phyloP scores from a whole-genome alignment of 768 basidiomycete genomes.

The Mycena latifolia region DNA sequence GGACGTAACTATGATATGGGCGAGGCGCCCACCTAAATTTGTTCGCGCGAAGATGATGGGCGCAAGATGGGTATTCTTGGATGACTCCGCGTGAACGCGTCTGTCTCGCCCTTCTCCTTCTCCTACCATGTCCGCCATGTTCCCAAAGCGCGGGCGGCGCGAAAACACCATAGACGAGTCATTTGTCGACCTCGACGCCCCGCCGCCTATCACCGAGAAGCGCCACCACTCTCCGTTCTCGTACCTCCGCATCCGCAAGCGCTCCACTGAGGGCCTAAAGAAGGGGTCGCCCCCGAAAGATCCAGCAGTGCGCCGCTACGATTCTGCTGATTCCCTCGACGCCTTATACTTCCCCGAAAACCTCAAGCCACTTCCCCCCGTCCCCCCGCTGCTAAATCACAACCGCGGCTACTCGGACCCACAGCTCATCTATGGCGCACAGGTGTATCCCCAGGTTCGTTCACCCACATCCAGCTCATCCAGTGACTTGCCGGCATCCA shows the following conservation, averaged over 20 bases:
- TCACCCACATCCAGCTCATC: background rate
- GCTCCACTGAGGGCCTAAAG: constrained; percentile 26
- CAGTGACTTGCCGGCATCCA: too few species aligned
- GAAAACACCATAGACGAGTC: constrained; percentile 21
- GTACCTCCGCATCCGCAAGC: constrained; percentile 30
- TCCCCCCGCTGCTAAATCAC: constrained; percentile 27
- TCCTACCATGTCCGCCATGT: constrained; percentile 26
- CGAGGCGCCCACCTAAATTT: constrained; percentile 14
- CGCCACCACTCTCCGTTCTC: constrained; percentile 32
- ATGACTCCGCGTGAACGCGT: constrained; percentile 11
- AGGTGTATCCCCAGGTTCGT: constrained; percentile 21
- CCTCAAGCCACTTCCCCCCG: constrained; percentile 29
- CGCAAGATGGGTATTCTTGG: background rate
- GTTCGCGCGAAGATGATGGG: background rate
- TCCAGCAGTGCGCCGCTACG: constrained; percentile 14
- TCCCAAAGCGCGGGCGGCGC: constrained; percentile 29
- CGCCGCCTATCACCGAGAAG: constrained; percentile 24
- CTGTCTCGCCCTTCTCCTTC: background rate
- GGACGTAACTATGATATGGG: constrained; percentile 12
- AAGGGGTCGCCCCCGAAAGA: constrained; percentile 11
- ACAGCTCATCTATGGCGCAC: constrained; percentile 22
- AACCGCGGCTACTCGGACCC: constrained; percentile 29
- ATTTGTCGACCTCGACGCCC: constrained; percentile 30
- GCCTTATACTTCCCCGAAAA: background rate
- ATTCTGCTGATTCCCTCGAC: constrained; percentile 9